Evolutionary conservation across 768 basidiomycete species (phyloP).

Genomic region (Cystoderma amianthinum): DNA sequence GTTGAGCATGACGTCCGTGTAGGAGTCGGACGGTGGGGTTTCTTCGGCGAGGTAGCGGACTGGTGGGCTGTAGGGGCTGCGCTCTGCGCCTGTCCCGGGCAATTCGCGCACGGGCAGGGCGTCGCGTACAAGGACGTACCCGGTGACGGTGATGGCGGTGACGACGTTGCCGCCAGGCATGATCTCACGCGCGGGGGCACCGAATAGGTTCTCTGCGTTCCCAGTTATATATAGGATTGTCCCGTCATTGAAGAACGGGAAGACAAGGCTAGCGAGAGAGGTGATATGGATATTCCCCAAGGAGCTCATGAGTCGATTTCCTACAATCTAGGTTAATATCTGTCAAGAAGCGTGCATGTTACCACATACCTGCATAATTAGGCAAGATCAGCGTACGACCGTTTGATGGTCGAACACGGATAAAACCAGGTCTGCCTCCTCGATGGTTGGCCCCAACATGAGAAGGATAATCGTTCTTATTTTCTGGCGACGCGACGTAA

Average conservation of each 20-base stretch:
- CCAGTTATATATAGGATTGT: conserved; percentile 47
- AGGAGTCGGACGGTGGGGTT: background rate
- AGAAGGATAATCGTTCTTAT: conserved; percentile 30
- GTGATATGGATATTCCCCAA: conserved; percentile 41
- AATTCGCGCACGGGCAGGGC: conserved; percentile 4
- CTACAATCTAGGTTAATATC: no score
- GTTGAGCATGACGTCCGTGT: background rate
- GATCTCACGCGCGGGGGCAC: conserved; percentile 8
- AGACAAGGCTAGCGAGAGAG: conserved; percentile 35
- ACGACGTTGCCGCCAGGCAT: conserved; percentile 5
- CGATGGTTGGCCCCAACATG: conserved; percentile 44
- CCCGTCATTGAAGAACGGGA: conserved; percentile 36
- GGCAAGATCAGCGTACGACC: conserved; percentile 38
- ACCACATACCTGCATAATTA: conserved; percentile 35
- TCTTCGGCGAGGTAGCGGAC: conserved; percentile 7
- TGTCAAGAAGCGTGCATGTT: no score
- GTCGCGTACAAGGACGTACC: conserved; percentile 4
- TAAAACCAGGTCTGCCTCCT: conserved; percentile 39
- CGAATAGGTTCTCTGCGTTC: conserved; percentile 31
- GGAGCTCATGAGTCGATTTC: conserved; percentile 43
- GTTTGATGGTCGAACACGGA: conserved; percentile 36
- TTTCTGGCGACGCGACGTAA: conserved; percentile 24
- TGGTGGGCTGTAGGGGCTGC: conserved; percentile 7
- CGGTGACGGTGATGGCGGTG: conserved; percentile 4
- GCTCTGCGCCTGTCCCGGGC: background rate